Conservation (phyloP, 352 stramenopile genomes). For the Phytophthora multivora region DNA sequence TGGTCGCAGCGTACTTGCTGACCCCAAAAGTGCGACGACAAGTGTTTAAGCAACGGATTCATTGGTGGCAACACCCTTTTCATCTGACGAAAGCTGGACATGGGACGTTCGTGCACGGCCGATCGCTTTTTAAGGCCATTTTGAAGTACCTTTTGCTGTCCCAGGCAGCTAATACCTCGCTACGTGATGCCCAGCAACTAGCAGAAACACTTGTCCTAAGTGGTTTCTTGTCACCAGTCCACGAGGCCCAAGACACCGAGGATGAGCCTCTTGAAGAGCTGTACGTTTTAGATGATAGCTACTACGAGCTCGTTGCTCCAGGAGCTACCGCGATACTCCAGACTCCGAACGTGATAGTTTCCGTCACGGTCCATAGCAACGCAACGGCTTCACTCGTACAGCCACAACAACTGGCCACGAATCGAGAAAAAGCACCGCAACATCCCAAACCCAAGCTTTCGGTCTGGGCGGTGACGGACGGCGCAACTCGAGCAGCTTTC, state of each 20-base stretch:
- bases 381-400: slow-evolving; percentile 17
- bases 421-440: slow-evolving; percentile 1
- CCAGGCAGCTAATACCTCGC: slow-evolving; percentile 33
- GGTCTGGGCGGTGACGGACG: slow-evolving; percentile 45
- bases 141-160: slow-evolving; percentile 33
- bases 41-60: slow-evolving; percentile 32
- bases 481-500: slow-evolving; percentile 38
- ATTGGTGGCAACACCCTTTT: slow-evolving; percentile 40
- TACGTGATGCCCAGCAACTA: slow-evolving; percentile 34
- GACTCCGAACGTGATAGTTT: slow-evolving; percentile 13
- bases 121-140: slow-evolving; percentile 41
- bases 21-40: slow-evolving; percentile 28
- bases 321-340: slow-evolving; percentile 18
- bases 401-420: slow-evolving; percentile 1
- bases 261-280: slow-evolving; percentile 26
- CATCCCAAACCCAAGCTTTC: slow-evolving; percentile 15
- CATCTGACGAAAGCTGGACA: slow-evolving; percentile 24
- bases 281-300: slow-evolving; percentile 37
- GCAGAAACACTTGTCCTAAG: slow-evolving; percentile 40
- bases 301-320: slow-evolving; percentile 62
- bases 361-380: slow-evolving; percentile 11
- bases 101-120: slow-evolving; percentile 43
- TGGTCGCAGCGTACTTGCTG: slow-evolving; percentile 40
- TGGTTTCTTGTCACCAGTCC: slow-evolving; percentile 38
- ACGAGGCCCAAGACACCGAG: slow-evolving; percentile 22